Evolutionary conservation across 1,284 basidiomycete species (phyloP), one percentile per base, ranked within the genome.

Genomic region (Cerioporus squamosus): DNA sequence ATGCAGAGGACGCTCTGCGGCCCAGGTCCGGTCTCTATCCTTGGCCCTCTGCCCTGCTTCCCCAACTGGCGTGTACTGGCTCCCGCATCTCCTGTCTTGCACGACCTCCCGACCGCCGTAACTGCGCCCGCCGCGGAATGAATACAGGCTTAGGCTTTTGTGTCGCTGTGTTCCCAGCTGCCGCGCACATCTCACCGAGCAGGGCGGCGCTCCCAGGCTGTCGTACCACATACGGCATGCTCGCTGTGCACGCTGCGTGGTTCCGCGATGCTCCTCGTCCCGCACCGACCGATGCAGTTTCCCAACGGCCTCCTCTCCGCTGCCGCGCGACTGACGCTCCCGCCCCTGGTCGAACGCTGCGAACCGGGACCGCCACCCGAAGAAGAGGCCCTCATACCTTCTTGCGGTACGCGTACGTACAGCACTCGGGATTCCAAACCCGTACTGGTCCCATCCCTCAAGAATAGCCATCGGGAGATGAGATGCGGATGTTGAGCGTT

Each of bases 11-110:
- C 43, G 22, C 31, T 33, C 23, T 33, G 51, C 57, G 55, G 55
- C 46, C 53, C 61, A 53, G 50, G 33, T 24, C 58, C 61, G 58
- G 61, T 51, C 58, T 51, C 55, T 63, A 58, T 55, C 50, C 55
- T 63, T 60, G 61, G 53, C 48, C 49, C 43, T 55, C 43, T 51
- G 54, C 55, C 57, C 57, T 36, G 31, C 26, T 38, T 38, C 31
- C 24, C 49, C 10, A 29, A n/a, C 22, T 24, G 15, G 20, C 48
- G 52, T 29, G 22, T 44, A 22, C 39, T 49, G 42, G 40, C 51
- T 49, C 39, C 44, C 23, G 14, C 36, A 26, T 50, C 45, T 50
- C 47, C 42, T 49, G 26, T 24, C 43, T 10, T 15, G 44, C 56
- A 12, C 46, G 52, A 6, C 44, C 48, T 53, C 46, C 53, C 39